These are phyloP conservation scores for Nothophoma quercina DNA, from an alignment of 2,329 filamentous ascomycete genomes.

Conservation along the genomic window DNA sequence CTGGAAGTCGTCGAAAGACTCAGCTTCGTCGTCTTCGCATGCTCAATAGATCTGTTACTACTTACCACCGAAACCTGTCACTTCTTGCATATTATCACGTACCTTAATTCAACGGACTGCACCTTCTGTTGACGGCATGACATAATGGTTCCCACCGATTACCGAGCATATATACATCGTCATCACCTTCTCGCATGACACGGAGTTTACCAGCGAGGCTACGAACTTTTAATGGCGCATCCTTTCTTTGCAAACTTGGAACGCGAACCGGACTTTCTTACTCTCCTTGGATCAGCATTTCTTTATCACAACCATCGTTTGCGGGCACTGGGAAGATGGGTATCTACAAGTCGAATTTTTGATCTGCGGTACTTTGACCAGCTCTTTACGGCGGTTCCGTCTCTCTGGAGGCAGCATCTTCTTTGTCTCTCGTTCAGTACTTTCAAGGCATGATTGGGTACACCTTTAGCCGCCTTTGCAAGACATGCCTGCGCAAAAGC, in stretches of 20 bases:
- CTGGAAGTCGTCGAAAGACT: slow-evolving; percentile 65
- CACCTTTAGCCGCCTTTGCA: not conserved
- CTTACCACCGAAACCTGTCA: slow-evolving; percentile 8
- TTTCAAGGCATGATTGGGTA: slow-evolving; percentile 21
- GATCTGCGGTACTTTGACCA: slow-evolving; percentile 39
- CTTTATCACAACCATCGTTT: slow-evolving; percentile 22
- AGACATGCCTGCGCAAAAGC: slow-evolving; percentile 12
- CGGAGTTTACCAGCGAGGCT: slow-evolving; percentile 47
- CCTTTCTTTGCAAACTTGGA: slow-evolving; percentile 30
- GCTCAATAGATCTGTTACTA: slow-evolving; percentile 22
- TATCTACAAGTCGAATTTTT: slow-evolving; percentile 31
- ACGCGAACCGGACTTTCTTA: slow-evolving; percentile 43
- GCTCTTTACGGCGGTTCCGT: slow-evolving; percentile 23
- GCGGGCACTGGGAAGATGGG: slow-evolving; percentile 34
- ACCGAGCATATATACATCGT: slow-evolving; percentile 31
- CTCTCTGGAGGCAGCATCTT: slow-evolving; percentile 15
- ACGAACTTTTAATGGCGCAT: slow-evolving; percentile 50
- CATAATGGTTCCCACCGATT: slow-evolving; percentile 42
- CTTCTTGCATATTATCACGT: slow-evolving; percentile 23
- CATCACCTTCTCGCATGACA: slow-evolving; percentile 44
- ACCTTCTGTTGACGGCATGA: slow-evolving; percentile 43
- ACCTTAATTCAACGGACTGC: slow-evolving; percentile 31
- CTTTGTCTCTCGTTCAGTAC: slow-evolving; percentile 28
- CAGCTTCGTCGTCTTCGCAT: slow-evolving; percentile 30
- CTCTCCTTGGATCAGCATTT: slow-evolving; percentile 39